These are phyloP conservation scores for Hapsidospora chrysogenum DNA, from an alignment of 495 filamentous ascomycete genomes.

Conservation along the genomic window DNA sequence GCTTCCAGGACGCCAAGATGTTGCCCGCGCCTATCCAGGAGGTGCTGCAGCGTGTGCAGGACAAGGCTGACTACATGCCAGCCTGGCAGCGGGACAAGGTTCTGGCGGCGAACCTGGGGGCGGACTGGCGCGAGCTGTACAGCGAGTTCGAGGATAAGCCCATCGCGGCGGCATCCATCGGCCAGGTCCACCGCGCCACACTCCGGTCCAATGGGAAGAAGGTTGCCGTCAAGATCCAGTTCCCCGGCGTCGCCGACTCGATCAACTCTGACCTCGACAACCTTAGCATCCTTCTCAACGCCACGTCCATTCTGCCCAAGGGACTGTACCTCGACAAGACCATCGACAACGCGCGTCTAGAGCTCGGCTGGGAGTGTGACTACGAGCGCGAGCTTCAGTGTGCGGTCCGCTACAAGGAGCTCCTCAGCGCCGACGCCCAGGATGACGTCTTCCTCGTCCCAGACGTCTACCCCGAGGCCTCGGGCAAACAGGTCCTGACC, in stretches of 20 bases:
- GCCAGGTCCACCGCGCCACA: slow-evolving; percentile 79
- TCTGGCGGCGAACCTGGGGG: slow-evolving; percentile 57
- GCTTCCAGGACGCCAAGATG: slow-evolving; percentile 96
- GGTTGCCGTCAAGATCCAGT: slow-evolving; percentile 94
- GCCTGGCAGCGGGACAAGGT: slow-evolving; percentile 79
- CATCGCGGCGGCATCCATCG: slow-evolving; percentile 93
- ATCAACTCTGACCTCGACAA: slow-evolving; percentile 95
- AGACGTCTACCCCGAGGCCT: slow-evolving; percentile 58
- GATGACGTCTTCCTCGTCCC: slow-evolving; percentile 62
- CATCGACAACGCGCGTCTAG: slow-evolving; percentile 86
- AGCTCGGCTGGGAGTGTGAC: slow-evolving; percentile 95
- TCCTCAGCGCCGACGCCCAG: slow-evolving; percentile 59
- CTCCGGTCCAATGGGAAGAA: slow-evolving; percentile 55
- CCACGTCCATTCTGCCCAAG: slow-evolving; percentile 74
- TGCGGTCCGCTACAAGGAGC: slow-evolving; percentile 50
- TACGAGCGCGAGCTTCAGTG: slow-evolving; percentile 78
- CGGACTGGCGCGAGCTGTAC: slow-evolving; percentile 75
- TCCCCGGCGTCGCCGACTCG: slow-evolving; percentile 87
- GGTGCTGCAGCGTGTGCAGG: slow-evolving; percentile 85
- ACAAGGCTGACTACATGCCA: slow-evolving; percentile 97
- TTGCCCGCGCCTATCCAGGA: slow-evolving; percentile 69
- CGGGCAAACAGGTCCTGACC: slow-evolving; percentile 74
- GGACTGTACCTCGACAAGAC: slow-evolving; percentile 93
- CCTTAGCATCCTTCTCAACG: slow-evolving; percentile 73
- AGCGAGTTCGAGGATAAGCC: slow-evolving; percentile 74